Base-by-base conservation (phyloP, 768 basidiomycete species). In the Tricholoma saponaceum region DNA sequence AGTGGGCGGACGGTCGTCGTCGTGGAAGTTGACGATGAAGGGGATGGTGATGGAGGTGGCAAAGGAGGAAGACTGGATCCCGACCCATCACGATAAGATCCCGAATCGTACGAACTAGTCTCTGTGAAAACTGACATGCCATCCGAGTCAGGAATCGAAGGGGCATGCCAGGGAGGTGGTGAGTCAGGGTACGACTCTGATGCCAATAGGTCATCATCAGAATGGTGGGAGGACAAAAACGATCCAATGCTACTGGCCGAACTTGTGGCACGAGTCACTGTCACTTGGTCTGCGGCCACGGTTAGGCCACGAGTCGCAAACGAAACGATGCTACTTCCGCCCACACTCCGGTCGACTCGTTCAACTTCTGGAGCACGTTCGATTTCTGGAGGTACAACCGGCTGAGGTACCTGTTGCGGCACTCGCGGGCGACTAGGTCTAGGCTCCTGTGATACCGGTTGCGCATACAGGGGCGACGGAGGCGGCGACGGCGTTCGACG, bases 221-320 rank as follows among this genome's bases (percentile, higher is more conserved):
- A 92, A 60, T 92, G 86, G 59, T 89, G 87, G 1, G 80, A 82
- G 1, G 80, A 81, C 32, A 81, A 57, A 62, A 74, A 81, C 0
- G 78, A 80, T 0, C 64, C 62, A 25, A 75, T 64, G 55, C 75
- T 77, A 61, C 75, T 78, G 14, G 72, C 74, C n/a, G 68, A 72
- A 59, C 77, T 79, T 1, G 72, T 68, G 8, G 72, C 68, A 47
- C 77, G 75, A 46, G 69, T 68, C 22, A 79, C 64, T 22, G 69
- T 68, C 22, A 79, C 65, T 25, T 69, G 65, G 13, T 64, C 64
- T 54, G 70, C 58, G 58, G 73, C 64, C 44, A 67, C 58, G 8
- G 66, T 64, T 50, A 68, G 44, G 33, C 65, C 66, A 10, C 63
- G 57, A 20, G 65, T 63, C 22, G 73, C 54, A 25, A 71, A 72